These are phyloP conservation scores for Cladosporium oxysporum DNA, from an alignment of 2,329 filamentous ascomycete genomes.

Conservation along the genomic window DNA sequence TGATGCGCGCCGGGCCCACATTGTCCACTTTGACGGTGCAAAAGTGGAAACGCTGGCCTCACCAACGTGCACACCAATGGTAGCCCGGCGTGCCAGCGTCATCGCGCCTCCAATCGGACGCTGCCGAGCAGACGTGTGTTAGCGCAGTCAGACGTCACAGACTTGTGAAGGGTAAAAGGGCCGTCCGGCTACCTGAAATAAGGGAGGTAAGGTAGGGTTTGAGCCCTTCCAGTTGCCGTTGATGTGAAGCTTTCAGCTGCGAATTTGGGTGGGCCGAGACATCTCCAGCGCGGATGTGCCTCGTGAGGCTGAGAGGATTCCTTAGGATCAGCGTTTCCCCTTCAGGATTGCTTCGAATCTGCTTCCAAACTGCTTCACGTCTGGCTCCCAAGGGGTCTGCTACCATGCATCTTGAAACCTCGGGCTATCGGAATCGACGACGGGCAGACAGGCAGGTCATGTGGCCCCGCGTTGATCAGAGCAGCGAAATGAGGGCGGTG, in stretches of 20 bases:
- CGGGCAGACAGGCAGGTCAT: slow-evolving; percentile 8
- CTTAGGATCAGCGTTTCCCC: not conserved
- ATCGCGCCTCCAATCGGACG: slow-evolving; percentile 14
- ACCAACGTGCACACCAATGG: not conserved
- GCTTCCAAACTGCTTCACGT: not conserved
- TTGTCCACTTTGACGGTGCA: slow-evolving; percentile 14
- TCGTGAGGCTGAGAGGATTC: not conserved
- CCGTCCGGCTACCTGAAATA: not conserved
- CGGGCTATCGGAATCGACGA: slow-evolving; percentile 1
- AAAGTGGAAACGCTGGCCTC: slow-evolving; percentile 19
- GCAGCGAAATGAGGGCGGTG: slow-evolving; percentile 1
- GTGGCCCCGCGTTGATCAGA: slow-evolving; percentile 17
- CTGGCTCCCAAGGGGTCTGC: not conserved
- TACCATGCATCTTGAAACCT: not conserved
- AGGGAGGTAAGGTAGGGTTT: slow-evolving; percentile 8
- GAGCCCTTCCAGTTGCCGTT: not conserved
- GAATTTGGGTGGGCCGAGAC: not conserved
- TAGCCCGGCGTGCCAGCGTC: not conserved
- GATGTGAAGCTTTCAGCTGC: slow-evolving; percentile 11
- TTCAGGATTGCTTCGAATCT: slow-evolving; percentile 9
- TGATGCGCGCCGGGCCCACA: slow-evolving; percentile 18
- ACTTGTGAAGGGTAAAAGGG: not conserved
- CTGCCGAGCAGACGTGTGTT: slow-evolving; percentile 14
- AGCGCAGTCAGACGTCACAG: slow-evolving; percentile 15
- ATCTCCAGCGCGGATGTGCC: not conserved